Evolutionary conservation across 2,329 filamentous ascomycete genomes (phyloP), one percentile per base, ranked within the genome.

Genomic region (Epichloe festucae): DNA sequence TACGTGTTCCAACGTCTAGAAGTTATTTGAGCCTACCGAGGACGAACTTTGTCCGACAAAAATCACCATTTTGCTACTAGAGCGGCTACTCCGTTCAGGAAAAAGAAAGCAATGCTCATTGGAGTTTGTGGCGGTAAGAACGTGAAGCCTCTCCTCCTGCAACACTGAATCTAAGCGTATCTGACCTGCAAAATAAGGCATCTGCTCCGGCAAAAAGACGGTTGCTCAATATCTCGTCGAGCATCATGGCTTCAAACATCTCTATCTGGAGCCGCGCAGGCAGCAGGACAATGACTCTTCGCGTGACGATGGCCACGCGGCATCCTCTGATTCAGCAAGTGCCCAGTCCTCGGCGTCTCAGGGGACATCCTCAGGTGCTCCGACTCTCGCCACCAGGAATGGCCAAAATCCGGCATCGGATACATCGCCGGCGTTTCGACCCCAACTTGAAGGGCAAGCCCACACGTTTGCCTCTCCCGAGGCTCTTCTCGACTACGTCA

Each of bases 181-280:
- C 49, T 56, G 48, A 54, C 56, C 49, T 21, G 17, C 19, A 42
- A 23, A 5, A 35, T 62, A 93, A 93, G 90, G 87, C 62, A 91
- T 96, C 61, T 97, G 90, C 72, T 84, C 91, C 47, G 93, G 93
- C 62, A 97, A 96, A 72, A 84, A 82, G 64, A 88, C 89, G 10
- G 87, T 97, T 57, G 89, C 89, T 53, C 80, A 87, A 51, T 96
- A 95, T 65, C 79, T 98, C 8, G 80, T 90, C 57, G 79, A 89
- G 56, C 80, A 90, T 57, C 86, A 96, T 67, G 82, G 80, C 55
- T 98, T 97, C 70, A 81, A 78, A 54, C 79, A 80, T 46, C 77
- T 96, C 52, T 76, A 79, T 59, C 74, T 95, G 34, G 54, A 60
- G 52, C 51, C 53, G 46, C 36, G 53, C 19, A 27, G 38, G 27